Percentiles rank a stretch among this genome's conserved stretches.
These are phyloP conservation scores for Fusarium hostae DNA, from an alignment of 2,329 filamentous ascomycete species.

Conservation along the genomic window DNA sequence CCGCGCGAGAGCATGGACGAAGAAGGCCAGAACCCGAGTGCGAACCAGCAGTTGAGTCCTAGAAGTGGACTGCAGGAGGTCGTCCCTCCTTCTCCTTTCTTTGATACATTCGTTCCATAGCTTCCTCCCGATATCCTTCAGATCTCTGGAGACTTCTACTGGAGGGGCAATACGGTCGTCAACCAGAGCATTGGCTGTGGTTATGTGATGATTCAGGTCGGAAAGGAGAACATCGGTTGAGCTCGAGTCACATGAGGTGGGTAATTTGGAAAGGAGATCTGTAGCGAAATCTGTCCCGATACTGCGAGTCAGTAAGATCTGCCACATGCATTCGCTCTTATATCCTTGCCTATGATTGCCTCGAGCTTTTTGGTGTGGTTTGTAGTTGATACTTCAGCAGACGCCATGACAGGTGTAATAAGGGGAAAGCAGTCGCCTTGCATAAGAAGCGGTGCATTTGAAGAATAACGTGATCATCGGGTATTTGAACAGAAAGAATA, in stretches of 20 bases:
- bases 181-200: conserved; percentile 30
- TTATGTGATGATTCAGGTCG: conserved; percentile 46
- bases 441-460: not conserved
- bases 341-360: conserved; percentile 37
- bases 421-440: not conserved
- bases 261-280: conserved; percentile 43
- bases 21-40: conserved; percentile 69
- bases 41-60: conserved; percentile 50
- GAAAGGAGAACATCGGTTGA: conserved; percentile 54
- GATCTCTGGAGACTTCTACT: conserved; percentile 46
- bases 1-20: conserved; percentile 70
- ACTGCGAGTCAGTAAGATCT: not conserved
- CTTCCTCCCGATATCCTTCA: conserved; percentile 67
- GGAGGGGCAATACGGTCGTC: conserved; percentile 4
- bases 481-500: not conserved
- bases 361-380: conserved; percentile 42
- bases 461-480: not conserved
- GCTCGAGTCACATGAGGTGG: conserved; percentile 45
- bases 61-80: conserved; percentile 34
- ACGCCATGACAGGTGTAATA: conserved; percentile 34
- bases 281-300: conserved; percentile 44
- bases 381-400: conserved; percentile 15
- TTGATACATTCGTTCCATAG: conserved; percentile 76
- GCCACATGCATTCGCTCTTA: not conserved
- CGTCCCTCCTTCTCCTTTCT: conserved; percentile 49